Base-by-base conservation (phyloP, 73 alveolate genomes). In the Stentor coeruleus region DNA sequence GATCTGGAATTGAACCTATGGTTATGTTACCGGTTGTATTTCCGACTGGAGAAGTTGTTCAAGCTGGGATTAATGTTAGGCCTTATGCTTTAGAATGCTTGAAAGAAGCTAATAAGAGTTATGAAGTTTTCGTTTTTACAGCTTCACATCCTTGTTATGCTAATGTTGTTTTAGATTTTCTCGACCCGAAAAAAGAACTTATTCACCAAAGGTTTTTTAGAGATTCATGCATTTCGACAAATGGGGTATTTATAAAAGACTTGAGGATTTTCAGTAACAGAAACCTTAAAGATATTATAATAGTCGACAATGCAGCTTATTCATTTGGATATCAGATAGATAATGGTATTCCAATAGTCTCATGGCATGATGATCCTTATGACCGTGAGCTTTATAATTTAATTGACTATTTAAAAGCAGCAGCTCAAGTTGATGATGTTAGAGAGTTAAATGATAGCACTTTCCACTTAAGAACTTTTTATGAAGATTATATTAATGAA, bases 101-200 rank as follows among this genome's bases (percentile, higher is more conserved):
- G 2, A 76, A 86, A 59, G 87, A 82, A 57, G 93, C 95, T 31
- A 76, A 88, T 28, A 84, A 88, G 81, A 74, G 82, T 81, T 93
- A 86, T 84, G 84, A 92, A 41, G 95, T 93, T 3, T 89, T 83
- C 60, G 89, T 91, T 3, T 93, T 93, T 81, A 93, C 98, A 58
- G 98, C 98, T 1, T 59, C 90, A 37, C 93, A 91, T 74, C 76
- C 90, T 15, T 86, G 94, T 0, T 93, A 93, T 82, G 98, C 98
- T 3, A 93, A 89, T 74, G 94, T 89, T 0, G 93, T 93, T 3
- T 83, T 93, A 0, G 96, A 93, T 83, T 87, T 55, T 58, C 59
- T 93, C 37, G 96, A 93, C 82, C 98, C 96, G 3, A 66, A 49
- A 2, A 58, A 86, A 39, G 86, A 81, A 49, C 83, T 87, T 58